These are phyloP conservation scores for Penicillium palitans DNA, from an alignment of 2,329 filamentous ascomycete species.

Conservation along the genomic window DNA sequence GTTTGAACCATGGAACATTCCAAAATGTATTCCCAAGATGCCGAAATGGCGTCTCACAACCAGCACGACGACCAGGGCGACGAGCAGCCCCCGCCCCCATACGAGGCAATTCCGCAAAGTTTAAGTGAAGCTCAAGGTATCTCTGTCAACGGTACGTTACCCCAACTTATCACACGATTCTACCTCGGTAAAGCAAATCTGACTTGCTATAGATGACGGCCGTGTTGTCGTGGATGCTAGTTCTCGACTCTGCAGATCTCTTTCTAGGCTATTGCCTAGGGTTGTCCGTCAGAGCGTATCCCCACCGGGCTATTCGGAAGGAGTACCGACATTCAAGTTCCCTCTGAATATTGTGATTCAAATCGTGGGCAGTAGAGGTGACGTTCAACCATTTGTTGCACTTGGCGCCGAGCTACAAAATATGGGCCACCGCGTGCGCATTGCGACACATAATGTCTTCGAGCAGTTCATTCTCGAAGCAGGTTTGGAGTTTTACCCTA, in stretches of 20 bases:
- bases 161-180: not conserved
- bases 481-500: slow-evolving; percentile 57
- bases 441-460: slow-evolving; percentile 53
- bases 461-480: slow-evolving; percentile 53
- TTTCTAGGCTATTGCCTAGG: not conserved
- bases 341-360: not conserved
- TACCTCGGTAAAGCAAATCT: not conserved
- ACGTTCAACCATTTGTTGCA: not conserved
- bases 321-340: not conserved
- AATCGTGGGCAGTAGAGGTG: not conserved
- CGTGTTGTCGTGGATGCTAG: not conserved
- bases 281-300: not conserved
- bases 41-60: too few species aligned
- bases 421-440: not conserved
- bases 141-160: not conserved
- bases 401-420: not conserved
- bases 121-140: not conserved
- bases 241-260: not conserved
- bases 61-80: not conserved
- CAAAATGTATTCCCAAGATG: not conserved
- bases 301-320: not conserved
- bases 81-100: not conserved
- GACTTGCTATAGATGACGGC: not conserved
- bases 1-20: not conserved
- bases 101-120: not conserved